Conservation (phyloP, 2,329 filamentous ascomycete species). For the Neurospora crassa region DNA sequence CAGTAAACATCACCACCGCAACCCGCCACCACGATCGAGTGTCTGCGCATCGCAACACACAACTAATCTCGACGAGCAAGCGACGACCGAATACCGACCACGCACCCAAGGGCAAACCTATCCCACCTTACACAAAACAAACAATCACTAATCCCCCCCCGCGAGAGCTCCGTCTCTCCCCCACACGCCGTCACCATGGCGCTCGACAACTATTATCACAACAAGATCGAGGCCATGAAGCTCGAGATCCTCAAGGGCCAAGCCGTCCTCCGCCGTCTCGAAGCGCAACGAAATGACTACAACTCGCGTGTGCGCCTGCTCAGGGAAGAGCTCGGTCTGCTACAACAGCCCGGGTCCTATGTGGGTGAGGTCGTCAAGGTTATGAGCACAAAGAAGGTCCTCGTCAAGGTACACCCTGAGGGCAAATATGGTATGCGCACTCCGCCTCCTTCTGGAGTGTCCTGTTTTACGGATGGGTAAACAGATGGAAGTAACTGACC, state of each 20-base stretch:
- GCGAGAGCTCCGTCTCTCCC: neutral
- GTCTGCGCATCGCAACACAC: conserved; percentile 3
- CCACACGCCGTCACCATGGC: conserved; percentile 59
- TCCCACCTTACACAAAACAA: neutral
- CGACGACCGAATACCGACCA: neutral
- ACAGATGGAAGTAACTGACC: conserved; percentile 12
- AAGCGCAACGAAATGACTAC: conserved; percentile 98
- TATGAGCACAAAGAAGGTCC: conserved; percentile 98
- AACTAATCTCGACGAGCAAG: neutral
- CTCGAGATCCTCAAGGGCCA: conserved; percentile 99
- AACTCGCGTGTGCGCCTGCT: conserved; percentile 94
- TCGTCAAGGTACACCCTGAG: conserved; percentile 98
- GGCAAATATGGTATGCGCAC: conserved; percentile 85
- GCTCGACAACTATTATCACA: conserved; percentile 98
- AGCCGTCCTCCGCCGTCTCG: conserved; percentile 84
- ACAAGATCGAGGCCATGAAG: conserved; percentile 99
- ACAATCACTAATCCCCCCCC: neutral
- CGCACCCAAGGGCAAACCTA: neutral
- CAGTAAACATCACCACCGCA: neutral
- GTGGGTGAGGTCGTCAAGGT: conserved; percentile 99
- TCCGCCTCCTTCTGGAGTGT: neutral
- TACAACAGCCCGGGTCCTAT: conserved; percentile 96
- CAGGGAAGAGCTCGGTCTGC: conserved; percentile 85
- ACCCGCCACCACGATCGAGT: neutral
- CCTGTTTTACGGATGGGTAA: neutral